Conservation (phyloP, 768 basidiomycete species). For the Rhodosporidiobolus odoratus region DNA sequence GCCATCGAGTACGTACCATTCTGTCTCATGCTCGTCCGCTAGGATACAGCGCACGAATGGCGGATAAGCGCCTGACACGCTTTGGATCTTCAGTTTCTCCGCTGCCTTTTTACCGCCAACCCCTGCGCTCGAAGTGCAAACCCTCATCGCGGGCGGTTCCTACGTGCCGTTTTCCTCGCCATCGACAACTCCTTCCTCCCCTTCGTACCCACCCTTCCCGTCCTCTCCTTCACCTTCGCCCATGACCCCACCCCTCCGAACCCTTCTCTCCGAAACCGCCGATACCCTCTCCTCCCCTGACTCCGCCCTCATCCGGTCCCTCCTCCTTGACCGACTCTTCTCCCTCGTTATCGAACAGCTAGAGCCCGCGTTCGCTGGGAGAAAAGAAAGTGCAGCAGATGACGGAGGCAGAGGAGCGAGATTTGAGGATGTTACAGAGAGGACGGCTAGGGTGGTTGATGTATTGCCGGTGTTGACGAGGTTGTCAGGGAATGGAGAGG, state of each 20-base stretch:
- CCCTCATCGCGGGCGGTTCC: constrained; percentile 25
- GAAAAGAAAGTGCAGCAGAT: constrained; percentile 47
- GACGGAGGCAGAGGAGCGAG: constrained; percentile 7
- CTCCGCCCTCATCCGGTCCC: constrained; percentile 64
- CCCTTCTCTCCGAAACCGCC: constrained; percentile 66
- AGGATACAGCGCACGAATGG: neutral
- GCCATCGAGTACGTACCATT: constrained; percentile 44
- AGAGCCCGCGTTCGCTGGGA: constrained; percentile 47
- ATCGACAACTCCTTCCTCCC: neutral
- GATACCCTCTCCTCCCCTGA: constrained; percentile 61
- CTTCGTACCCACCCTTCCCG: neutral
- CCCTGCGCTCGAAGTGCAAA: constrained; percentile 57
- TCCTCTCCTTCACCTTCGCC: constrained; percentile 14
- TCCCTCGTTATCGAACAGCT: constrained; percentile 62
- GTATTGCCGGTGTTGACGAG: constrained; percentile 71
- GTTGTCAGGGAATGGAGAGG: constrained; percentile 51
- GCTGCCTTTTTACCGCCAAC: constrained; percentile 72
- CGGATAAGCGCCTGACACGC: neutral
- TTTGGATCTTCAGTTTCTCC: constrained; percentile 55
- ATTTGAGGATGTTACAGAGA: constrained; percentile 37
- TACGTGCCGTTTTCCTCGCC: constrained; percentile 53
- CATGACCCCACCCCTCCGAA: constrained; percentile 54
- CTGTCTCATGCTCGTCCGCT: constrained; percentile 9
- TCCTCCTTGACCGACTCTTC: constrained; percentile 66
- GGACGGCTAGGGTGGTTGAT: constrained; percentile 65